These are phyloP conservation scores for Scedosporium aurantiacum DNA, from an alignment of 2,329 filamentous ascomycete species.

Conservation along the genomic window DNA sequence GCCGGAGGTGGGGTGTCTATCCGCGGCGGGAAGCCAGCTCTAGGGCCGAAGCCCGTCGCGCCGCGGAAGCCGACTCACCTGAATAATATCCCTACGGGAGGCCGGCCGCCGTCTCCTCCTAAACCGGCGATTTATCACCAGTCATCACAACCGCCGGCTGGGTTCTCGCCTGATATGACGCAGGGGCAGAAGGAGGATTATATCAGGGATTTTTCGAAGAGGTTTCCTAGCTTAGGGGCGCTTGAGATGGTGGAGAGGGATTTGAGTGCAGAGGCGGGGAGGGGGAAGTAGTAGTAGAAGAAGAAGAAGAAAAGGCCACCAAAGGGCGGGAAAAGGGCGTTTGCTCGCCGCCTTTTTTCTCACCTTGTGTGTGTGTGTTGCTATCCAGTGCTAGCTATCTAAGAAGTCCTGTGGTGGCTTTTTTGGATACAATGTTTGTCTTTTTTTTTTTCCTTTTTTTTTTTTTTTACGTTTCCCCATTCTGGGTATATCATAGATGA, in stretches of 20 bases:
- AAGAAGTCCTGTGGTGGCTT: background rate
- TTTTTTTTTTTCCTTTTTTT: background rate
- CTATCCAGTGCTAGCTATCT: background rate
- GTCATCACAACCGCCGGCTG: slow-evolving; percentile 25
- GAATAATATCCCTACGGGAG: slow-evolving; percentile 40
- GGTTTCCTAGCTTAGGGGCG: slow-evolving; percentile 74
- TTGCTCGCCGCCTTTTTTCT: background rate
- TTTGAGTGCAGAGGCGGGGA: slow-evolving; percentile 18
- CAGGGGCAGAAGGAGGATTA: slow-evolving; percentile 53
- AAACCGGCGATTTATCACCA: slow-evolving; percentile 21
- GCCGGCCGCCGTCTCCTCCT: slow-evolving; percentile 21
- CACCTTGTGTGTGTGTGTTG: background rate
- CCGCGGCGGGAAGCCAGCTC: background rate
- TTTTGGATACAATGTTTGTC: background rate
- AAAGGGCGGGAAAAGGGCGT: background rate
- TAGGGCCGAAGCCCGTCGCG: slow-evolving; percentile 33
- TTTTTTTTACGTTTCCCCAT: too few relatives aligned
- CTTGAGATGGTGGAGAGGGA: slow-evolving; percentile 82
- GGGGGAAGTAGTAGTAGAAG: slow-evolving; percentile 13
- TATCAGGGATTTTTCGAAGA: slow-evolving; percentile 62
- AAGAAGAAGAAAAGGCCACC: slow-evolving; percentile 17
- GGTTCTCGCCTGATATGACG: slow-evolving; percentile 42
- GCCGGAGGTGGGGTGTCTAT: background rate
- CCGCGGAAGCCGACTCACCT: slow-evolving; percentile 53
- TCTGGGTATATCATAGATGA: background rate